Conservation (phyloP, 495 filamentous ascomycete species). For the Penicillium longicatenatum region DNA sequence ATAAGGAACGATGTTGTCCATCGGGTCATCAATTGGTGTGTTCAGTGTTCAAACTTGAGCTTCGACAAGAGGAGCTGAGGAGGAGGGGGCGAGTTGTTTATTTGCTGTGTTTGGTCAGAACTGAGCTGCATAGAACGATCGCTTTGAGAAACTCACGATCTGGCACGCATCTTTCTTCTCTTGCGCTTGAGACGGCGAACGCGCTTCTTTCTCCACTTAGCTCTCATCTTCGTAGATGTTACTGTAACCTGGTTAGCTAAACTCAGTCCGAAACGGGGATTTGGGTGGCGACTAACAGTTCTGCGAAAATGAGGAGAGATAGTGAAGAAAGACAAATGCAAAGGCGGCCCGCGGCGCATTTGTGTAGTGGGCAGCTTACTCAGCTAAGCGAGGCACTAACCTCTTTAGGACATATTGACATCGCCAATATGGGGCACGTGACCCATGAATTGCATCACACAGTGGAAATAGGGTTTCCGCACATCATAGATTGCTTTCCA, state of each 20-base stretch:
- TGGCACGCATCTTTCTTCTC: slow-evolving; percentile 97
- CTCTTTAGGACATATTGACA: slow-evolving; percentile 13
- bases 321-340: slow-evolving; percentile 48
- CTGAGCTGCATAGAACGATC: not conserved
- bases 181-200: slow-evolving; percentile 97
- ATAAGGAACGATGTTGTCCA: slow-evolving; percentile 42
- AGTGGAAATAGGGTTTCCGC: slow-evolving; percentile 25
- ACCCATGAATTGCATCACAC: slow-evolving; percentile 24
- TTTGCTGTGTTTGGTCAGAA: slow-evolving; percentile 54
- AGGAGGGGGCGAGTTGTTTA: slow-evolving; percentile 68
- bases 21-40: slow-evolving; percentile 42
- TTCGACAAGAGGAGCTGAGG: slow-evolving; percentile 55
- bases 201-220: slow-evolving; percentile 99
- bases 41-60: slow-evolving; percentile 50
- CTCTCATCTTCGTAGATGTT: slow-evolving; percentile 82
- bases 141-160: slow-evolving; percentile 66
- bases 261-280: not conserved
- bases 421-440: slow-evolving; percentile 15
- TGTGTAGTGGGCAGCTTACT: slow-evolving; percentile 51
- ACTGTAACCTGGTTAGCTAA: slow-evolving; percentile 19
- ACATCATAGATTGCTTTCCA: slow-evolving; percentile 3
- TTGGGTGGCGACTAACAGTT: slow-evolving; percentile 46
- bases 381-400: slow-evolving; percentile 45
- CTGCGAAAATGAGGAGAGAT: slow-evolving; percentile 57
- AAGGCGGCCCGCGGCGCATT: slow-evolving; percentile 37